Base-by-base conservation (phyloP, 2,329 filamentous ascomycete genomes). In the Colletotrichum sidae region DNA sequence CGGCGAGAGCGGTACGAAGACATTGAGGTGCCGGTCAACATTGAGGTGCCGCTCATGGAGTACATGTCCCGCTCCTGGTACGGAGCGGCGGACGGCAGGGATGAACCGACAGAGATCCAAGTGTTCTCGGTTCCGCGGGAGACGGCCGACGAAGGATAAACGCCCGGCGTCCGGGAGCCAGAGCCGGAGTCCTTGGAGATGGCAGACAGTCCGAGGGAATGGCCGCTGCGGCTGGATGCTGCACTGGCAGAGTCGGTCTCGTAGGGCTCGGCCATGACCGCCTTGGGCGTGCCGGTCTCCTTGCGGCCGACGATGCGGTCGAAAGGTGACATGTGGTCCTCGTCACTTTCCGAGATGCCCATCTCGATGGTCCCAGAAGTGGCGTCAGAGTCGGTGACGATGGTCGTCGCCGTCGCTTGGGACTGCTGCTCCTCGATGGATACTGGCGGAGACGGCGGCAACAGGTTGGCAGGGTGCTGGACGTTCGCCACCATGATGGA, bases 401-500 rank as follows among this genome's bases (percentile, higher is more conserved):
- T 84, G 17, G 82, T 82, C 1, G 83, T 82, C 3, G 80, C 77
- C 2, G 80, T 81, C 8, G 79, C 79, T 70, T 83, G 82, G 49
- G 88, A 85, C 59, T 81, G 84, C 63, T 88, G 86, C 72, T 94
- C 90, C 71, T 94, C 91, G 33, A 93, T 86, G 0, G 92, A 94
- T 45, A 94, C 92, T 2, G 93, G 92, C 11, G 93, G 92, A 1
- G 92, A 94, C 1, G 94, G 92, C 37, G 93, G 92, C 12, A 94
- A 85, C 35, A 91, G 84, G 67, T 91, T 89, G 25, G 93, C 92
- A 38, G 91, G 87, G 76, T 97, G 94, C 72, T 97, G 94, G 11
- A 96, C 91, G 74, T 94, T 94, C 67, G 91, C 90, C 35, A 97
- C 92, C 82, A 97, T 88, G 74, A 89, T 82, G 11, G 92, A 87